phyloP scores from a whole-genome alignment of 148 eudicot genomes.

The Nyssa sinensis region DNA sequence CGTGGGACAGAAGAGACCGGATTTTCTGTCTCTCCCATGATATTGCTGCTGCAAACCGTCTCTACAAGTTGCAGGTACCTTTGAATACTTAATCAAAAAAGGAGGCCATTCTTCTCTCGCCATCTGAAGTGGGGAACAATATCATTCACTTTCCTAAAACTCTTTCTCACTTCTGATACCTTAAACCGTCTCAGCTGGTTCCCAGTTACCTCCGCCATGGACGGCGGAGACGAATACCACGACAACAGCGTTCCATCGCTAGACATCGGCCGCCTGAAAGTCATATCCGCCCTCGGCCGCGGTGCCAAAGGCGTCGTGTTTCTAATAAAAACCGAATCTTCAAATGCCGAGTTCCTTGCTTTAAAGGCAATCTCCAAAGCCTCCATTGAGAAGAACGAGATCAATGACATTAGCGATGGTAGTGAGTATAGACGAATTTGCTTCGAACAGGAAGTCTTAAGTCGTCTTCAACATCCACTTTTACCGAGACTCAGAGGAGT shows the following conservation, averaged over 20 bases:
- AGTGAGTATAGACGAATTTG: conserved; percentile 37
- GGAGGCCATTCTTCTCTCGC: not conserved
- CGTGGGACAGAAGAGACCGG: no score
- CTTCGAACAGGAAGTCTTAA: conserved; percentile 67
- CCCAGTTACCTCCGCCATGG: conserved; percentile 15
- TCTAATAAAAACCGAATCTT: conserved; percentile 27
- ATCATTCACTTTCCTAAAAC: not conserved
- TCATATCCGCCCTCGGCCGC: conserved; percentile 52
- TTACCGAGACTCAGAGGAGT: conserved; percentile 73
- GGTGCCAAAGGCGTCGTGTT: conserved; percentile 79
- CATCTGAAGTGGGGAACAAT: not conserved
- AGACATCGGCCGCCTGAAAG: conserved; percentile 32
- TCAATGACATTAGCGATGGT: conserved; percentile 11
- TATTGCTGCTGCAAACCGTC: not conserved
- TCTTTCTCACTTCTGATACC: no score
- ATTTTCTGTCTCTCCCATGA: no score
- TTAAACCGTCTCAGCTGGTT: not conserved
- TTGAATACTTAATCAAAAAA: no score
- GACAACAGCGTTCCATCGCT: conserved; percentile 21
- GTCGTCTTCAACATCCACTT: conserved; percentile 55
- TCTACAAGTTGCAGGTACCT: no score
- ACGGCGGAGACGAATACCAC: not conserved
- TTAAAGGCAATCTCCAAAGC: conserved; percentile 48
- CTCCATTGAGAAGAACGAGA: conserved; percentile 24
- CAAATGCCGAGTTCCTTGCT: conserved; percentile 36